Evolutionary conservation across 140 eudicot species (phyloP).

Genomic region (Anethum foeniculum): DNA sequence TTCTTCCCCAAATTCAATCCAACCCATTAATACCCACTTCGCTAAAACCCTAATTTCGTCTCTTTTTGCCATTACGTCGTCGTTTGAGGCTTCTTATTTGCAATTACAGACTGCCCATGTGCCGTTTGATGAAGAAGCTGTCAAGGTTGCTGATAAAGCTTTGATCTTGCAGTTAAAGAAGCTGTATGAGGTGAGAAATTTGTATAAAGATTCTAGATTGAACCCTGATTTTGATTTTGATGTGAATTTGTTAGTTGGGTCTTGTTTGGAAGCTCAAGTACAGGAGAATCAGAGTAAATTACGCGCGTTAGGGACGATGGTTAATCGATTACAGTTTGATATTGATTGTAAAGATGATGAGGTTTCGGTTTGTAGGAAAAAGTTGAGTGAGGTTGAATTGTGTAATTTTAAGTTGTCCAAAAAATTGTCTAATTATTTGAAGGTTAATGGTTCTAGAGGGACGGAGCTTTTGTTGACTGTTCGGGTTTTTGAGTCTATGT

Average conservation of each 20-base stretch:
- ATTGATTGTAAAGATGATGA: slow-evolving; percentile 69
- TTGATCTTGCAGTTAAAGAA: slow-evolving; percentile 59
- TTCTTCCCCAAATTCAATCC: slow-evolving; percentile 20
- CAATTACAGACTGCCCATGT: slow-evolving; percentile 85
- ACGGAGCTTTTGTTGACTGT: slow-evolving; percentile 55
- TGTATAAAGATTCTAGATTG: slow-evolving; percentile 44
- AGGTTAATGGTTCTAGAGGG: slow-evolving; percentile 19
- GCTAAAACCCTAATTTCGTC: slow-evolving; percentile 51
- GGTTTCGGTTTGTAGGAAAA: slow-evolving; percentile 43
- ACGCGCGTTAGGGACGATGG: slow-evolving; percentile 63
- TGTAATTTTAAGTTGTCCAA: slow-evolving; percentile 38
- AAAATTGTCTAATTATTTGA: slow-evolving; percentile 32
- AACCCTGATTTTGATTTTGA: slow-evolving; percentile 34
- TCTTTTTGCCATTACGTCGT: slow-evolving; percentile 64
- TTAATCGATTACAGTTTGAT: slow-evolving; percentile 65
- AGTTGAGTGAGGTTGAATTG: slow-evolving; percentile 37
- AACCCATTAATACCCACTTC: slow-evolving; percentile 37
- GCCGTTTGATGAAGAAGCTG: slow-evolving; percentile 54
- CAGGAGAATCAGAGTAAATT: slow-evolving; percentile 94
- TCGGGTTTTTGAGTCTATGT: slow-evolving; percentile 75
- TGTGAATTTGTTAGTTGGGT: slow-evolving; percentile 39
- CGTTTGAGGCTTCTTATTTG: slow-evolving; percentile 90
- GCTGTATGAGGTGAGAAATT: slow-evolving; percentile 53
- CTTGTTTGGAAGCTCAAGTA: slow-evolving; percentile 81
- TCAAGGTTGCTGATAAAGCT: slow-evolving; percentile 52